Conservation (phyloP, 169 alveolate species). For the Cryptosporidium xiaoi region DNA sequence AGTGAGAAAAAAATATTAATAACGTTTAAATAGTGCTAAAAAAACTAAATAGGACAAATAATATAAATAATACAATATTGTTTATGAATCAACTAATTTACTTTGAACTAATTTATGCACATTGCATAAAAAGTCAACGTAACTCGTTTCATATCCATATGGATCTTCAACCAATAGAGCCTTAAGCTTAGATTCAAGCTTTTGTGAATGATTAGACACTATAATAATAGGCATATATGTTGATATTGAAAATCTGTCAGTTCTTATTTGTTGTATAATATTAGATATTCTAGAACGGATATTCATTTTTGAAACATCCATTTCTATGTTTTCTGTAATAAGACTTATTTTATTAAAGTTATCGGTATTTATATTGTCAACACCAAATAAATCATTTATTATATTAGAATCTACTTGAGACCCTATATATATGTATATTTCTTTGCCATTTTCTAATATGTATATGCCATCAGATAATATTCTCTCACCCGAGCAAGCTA, state of each 20-base stretch:
- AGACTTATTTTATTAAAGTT: constrained; percentile 5
- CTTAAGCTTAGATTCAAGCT: constrained; percentile 39
- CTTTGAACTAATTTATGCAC: constrained; percentile 70
- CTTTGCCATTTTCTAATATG: constrained; percentile 48
- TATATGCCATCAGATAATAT: constrained; percentile 65
- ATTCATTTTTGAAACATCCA: background rate
- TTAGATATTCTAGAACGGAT: constrained; percentile 17
- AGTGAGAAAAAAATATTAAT: background rate
- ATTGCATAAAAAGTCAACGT: constrained; percentile 62
- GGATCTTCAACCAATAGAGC: constrained; percentile 71
- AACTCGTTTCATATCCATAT: constrained; percentile 52
- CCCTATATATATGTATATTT: constrained; percentile 54
- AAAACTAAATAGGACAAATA: background rate
- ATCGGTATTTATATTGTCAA: constrained; percentile 1
- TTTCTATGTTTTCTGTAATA: constrained; percentile 5
- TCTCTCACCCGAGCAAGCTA: constrained; percentile 67
- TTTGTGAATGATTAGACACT: constrained; percentile 24
- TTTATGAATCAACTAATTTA: constrained; percentile 61
- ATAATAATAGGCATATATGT: constrained; percentile 20
- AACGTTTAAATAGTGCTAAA: background rate
- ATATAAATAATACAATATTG: background rate
- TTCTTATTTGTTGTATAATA: constrained; percentile 54
- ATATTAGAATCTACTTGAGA: constrained; percentile 49
- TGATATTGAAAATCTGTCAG: constrained; percentile 25
- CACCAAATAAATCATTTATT: constrained; percentile 22